phyloP scores from a whole-genome alignment of 352 stramenopile species.

The Phytophthora nicotianae region DNA sequence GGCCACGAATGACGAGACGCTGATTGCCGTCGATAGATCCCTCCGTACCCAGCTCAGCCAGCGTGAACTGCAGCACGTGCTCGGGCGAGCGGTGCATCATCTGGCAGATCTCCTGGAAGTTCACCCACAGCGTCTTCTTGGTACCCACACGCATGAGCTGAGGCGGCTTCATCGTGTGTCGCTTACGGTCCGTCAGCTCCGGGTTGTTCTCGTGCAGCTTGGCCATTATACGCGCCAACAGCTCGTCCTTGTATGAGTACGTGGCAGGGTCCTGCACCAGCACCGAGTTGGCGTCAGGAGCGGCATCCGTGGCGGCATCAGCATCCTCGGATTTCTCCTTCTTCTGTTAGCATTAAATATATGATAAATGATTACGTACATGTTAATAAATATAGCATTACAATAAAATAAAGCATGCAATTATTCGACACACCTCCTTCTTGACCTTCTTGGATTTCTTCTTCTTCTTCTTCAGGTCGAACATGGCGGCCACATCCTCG shows the following conservation, averaged over 20 bases:
- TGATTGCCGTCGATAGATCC: conserved; percentile 99
- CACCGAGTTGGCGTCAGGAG: conserved; percentile 53
- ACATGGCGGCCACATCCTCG: conserved; percentile 88
- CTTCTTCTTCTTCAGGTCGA: conserved; percentile 93
- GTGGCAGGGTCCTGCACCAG: conserved; percentile 88
- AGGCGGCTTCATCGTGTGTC: conserved; percentile 90
- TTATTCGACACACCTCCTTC: conserved; percentile 58
- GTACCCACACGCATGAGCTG: conserved; percentile 93
- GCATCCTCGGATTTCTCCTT: conserved; percentile 51
- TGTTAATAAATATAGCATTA: conserved; percentile 16
- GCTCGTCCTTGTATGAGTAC: conserved; percentile 95
- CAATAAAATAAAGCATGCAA: conserved; percentile 9
- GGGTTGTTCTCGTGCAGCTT: conserved; percentile 97
- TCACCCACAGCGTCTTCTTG: conserved; percentile 99
- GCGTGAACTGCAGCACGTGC: conserved; percentile 99
- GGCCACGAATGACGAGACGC: conserved; percentile 97
- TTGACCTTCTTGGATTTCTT: conserved; percentile 94
- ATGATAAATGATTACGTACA: conserved; percentile 1
- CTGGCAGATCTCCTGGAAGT: conserved; percentile 99
- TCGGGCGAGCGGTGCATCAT: conserved; percentile 98
- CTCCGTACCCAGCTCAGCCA: conserved; percentile 99
- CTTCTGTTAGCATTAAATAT: conserved; percentile 44
- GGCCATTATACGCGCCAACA: conserved; percentile 94
- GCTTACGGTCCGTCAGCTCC: conserved; percentile 96
- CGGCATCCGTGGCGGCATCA: conserved; percentile 29